phyloP scores from a whole-genome alignment of 331 rosid genomes.

The Acacia pycnantha region DNA sequence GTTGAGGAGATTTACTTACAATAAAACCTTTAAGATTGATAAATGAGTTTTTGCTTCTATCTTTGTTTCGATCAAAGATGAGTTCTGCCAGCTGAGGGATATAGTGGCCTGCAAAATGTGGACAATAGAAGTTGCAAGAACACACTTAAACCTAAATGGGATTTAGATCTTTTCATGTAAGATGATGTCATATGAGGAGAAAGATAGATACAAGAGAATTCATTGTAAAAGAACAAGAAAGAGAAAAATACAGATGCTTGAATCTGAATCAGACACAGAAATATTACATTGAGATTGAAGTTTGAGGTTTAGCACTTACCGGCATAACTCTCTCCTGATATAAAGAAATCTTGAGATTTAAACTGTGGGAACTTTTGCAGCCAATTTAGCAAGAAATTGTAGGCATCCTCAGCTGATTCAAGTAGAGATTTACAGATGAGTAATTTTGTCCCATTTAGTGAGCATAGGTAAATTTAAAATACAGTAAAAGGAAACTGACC shows the following conservation, averaged over 20 bases:
- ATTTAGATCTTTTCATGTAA: background rate
- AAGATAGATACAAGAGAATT: background rate
- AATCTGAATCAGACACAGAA: background rate
- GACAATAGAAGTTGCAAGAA: background rate
- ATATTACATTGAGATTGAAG: background rate
- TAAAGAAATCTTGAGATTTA: conserved; percentile 45
- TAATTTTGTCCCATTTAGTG: conserved; percentile 16
- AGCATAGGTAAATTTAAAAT: background rate
- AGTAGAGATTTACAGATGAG: background rate
- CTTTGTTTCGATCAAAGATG: conserved; percentile 49
- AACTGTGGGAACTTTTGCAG: conserved; percentile 52
- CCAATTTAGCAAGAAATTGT: conserved; percentile 61
- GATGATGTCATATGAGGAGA: background rate
- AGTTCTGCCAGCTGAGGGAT: conserved; percentile 59
- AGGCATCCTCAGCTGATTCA: conserved; percentile 54
- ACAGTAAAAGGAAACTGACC: conserved; percentile 37
- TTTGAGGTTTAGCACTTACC: conserved; percentile 33
- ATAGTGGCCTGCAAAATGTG: conserved; percentile 45
- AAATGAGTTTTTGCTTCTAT: conserved; percentile 31
- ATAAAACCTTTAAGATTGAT: conserved; percentile 59
- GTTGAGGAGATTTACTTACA: conserved; percentile 36
- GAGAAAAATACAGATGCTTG: background rate
- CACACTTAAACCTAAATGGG: background rate
- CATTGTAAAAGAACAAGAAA: background rate
- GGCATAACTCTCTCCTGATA: conserved; percentile 63